Percentiles rank a stretch among this genome's conserved stretches.
phyloP scores from a whole-genome alignment of 768 basidiomycete species.

The Boletales sp. region DNA sequence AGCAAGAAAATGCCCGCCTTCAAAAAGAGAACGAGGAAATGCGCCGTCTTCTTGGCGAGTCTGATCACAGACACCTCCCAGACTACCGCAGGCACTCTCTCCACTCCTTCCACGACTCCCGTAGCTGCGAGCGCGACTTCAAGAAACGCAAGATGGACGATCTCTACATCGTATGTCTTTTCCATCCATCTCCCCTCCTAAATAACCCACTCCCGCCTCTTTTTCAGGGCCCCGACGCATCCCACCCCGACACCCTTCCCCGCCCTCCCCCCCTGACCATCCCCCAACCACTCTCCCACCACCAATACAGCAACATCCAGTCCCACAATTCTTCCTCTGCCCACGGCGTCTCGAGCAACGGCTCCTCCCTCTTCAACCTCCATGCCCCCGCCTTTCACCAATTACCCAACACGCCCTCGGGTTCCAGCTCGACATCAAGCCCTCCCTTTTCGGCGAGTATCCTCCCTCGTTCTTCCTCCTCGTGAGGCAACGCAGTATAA shows the following conservation, averaged over 20 bases:
- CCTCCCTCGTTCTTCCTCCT: conserved; percentile 38
- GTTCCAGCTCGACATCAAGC: conserved; percentile 69
- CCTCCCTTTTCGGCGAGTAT: conserved; percentile 88
- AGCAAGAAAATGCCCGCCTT: conserved; percentile 72
- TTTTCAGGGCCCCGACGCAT: conserved; percentile 44
- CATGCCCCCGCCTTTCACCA: conserved; percentile 56
- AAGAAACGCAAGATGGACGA: conserved; percentile 63
- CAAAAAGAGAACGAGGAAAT: conserved; percentile 73
- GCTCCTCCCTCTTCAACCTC: conserved; percentile 48
- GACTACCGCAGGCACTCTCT: conserved; percentile 49
- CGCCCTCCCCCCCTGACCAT: conserved; percentile 61
- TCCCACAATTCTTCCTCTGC: conserved; percentile 40
- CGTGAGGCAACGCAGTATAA: conserved; percentile 46
- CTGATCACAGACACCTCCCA: conserved; percentile 35
- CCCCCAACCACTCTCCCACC: conserved; percentile 49
- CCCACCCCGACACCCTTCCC: conserved; percentile 33
- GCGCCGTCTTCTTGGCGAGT: conserved; percentile 58
- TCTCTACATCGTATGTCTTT: conserved; percentile 45
- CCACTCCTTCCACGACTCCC: conserved; percentile 46
- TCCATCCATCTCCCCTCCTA: not conserved
- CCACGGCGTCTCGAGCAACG: conserved; percentile 34
- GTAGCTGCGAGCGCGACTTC: conserved; percentile 53
- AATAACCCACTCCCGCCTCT: not conserved
- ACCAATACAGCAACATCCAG: conserved; percentile 44
- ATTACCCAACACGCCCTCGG: conserved; percentile 68